phyloP scores from a whole-genome alignment of 78 protist species.

The Cavenderia fasciculata region DNA sequence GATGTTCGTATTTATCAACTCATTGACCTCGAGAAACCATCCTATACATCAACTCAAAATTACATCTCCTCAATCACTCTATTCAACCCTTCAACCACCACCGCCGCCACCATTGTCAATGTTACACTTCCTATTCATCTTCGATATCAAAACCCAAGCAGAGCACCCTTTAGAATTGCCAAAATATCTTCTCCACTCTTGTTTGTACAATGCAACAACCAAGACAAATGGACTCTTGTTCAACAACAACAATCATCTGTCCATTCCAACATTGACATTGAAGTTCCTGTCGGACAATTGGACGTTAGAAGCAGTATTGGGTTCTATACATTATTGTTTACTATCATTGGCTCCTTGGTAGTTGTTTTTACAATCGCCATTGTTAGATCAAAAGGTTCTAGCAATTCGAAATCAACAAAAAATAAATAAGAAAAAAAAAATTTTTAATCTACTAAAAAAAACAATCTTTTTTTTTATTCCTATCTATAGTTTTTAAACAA shows the following conservation, averaged over 20 bases:
- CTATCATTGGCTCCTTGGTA: conserved; percentile 50
- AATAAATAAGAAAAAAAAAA: not conserved
- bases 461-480: not conserved
- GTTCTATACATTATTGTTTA: conserved; percentile 10
- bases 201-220: not conserved
- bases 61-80: not conserved
- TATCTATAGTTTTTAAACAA: not conserved
- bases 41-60: conserved; percentile 48
- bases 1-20: conserved; percentile 39
- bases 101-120: not conserved
- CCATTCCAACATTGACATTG: not conserved
- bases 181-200: not conserved
- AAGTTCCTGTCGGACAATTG: conserved; percentile 59
- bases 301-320: not conserved
- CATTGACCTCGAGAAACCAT: conserved; percentile 70
- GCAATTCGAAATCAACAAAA: not conserved
- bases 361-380: conserved; percentile 27
- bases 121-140: conserved; percentile 48
- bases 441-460: not conserved
- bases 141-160: conserved; percentile 56
- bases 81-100: not conserved
- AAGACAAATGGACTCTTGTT: not conserved
- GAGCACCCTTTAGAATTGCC: not conserved
- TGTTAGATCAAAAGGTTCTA: not conserved
- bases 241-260: not conserved